A percentile compares a stretch with the other conserved stretches of the same genome.
Conservation (phyloP, 1,284 basidiomycete species). For the Pseudozyma flocculosa region DNA sequence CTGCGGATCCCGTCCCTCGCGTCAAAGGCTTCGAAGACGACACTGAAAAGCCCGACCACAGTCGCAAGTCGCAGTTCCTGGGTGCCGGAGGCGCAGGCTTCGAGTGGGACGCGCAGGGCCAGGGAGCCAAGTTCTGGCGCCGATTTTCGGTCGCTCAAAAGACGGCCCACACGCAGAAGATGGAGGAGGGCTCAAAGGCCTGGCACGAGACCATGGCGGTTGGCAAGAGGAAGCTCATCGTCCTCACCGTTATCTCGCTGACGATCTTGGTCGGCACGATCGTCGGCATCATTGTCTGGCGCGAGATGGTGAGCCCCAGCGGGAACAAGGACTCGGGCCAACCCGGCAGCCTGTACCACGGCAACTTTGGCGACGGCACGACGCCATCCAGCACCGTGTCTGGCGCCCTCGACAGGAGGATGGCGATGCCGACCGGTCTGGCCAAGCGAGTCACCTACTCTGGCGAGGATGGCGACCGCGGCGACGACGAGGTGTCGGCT, state of each 20-base stretch:
- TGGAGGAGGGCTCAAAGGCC: conserved; percentile 25
- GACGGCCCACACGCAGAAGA: conserved; percentile 21
- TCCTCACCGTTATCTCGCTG: conserved; percentile 30
- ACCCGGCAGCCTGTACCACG: conserved; percentile 22
- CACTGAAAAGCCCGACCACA: conserved; percentile 38
- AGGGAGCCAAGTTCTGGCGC: conserved; percentile 50
- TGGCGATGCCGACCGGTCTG: no score
- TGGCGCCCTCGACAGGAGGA: background rate
- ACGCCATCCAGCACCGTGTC: conserved; percentile 1
- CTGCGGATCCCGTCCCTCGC: conserved; percentile 18
- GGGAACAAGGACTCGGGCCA: conserved; percentile 11
- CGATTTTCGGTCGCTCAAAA: conserved; percentile 46
- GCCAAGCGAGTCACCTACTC: no score
- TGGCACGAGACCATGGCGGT: conserved; percentile 24
- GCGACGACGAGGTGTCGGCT: no score
- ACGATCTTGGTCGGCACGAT: conserved; percentile 34
- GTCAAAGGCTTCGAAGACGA: conserved; percentile 36
- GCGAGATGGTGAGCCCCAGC: conserved; percentile 32
- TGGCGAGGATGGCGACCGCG: no score
- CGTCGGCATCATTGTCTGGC: conserved; percentile 46
- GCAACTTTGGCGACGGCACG: conserved; percentile 19
- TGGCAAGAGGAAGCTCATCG: conserved; percentile 26
- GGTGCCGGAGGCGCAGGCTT: conserved; percentile 43
- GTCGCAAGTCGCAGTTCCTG: conserved; percentile 43
- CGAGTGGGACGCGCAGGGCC: conserved; percentile 49